Evolutionary conservation across 805 yeast genomes (phyloP).

Genomic region (Pichia gijzeniarum): DNA sequence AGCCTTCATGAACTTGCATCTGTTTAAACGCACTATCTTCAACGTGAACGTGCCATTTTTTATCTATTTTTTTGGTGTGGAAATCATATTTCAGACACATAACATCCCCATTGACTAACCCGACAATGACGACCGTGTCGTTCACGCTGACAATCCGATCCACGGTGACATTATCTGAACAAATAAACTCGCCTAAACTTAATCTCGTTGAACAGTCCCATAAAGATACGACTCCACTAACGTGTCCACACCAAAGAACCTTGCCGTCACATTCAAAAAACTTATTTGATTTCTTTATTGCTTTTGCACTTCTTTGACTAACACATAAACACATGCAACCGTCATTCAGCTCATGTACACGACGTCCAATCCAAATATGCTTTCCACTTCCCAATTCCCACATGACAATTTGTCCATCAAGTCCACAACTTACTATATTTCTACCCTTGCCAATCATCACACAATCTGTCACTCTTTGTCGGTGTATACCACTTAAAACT

Average conservation of each 20-base stretch:
- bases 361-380: slow-evolving; percentile 35
- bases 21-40: slow-evolving; percentile 2
- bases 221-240: slow-evolving; percentile 33
- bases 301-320: not conserved
- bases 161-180: slow-evolving; percentile 2
- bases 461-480: slow-evolving; percentile 40
- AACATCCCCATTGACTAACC: slow-evolving; percentile 17
- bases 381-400: slow-evolving; percentile 68
- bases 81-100: slow-evolving; percentile 13
- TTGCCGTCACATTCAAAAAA: slow-evolving; percentile 48
- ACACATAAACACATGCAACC: slow-evolving; percentile 25
- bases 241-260: slow-evolving; percentile 37
- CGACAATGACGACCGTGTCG: slow-evolving; percentile 12
- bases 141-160: slow-evolving; percentile 8
- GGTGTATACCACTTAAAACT: slow-evolving; percentile 43
- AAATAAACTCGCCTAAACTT: slow-evolving; percentile 20
- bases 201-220: slow-evolving; percentile 36
- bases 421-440: slow-evolving; percentile 50
- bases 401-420: slow-evolving; percentile 49
- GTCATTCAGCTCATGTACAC: slow-evolving; percentile 32
- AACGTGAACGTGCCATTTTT: slow-evolving; percentile 13
- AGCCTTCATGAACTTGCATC: not conserved
- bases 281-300: not conserved
- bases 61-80: not conserved
- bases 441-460: slow-evolving; percentile 59